Evolutionary conservation across 805 yeast genomes (phyloP), one percentile per base, ranked within the genome.

Genomic region (Candida yuanshanica): DNA sequence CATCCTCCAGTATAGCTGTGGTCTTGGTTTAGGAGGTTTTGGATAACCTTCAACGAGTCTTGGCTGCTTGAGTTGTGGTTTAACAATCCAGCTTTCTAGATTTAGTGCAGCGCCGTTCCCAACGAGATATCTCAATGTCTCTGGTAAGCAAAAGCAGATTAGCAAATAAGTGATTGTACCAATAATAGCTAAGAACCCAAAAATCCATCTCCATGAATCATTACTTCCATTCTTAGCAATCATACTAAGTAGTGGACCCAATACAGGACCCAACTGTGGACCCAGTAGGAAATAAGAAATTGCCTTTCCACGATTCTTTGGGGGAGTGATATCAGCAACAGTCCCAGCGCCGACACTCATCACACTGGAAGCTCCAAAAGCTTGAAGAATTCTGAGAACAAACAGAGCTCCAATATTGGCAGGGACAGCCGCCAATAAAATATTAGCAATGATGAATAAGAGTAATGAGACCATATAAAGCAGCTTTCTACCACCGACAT

Each of bases 331-430:
- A 58, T 89, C 97, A 22, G 87, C 77, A 16, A 89, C 80, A 0
- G 95, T 85, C 2, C 95, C 96, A 0, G 96, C 95, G 1, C 96
- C 96, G 22, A 87, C 82, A 16, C 95, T 78, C 58, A 89, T 95
- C 0, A 89, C 96, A 2, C 91, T 82, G 45, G 87, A 77, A 0
- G 93, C 95, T 27, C 95, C 95, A 53, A 89, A 69, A 2, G 89
- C 91, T 52, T 83, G 88, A 2, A 90, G 81, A 4, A 83, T 59
- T 44, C 78, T 66, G 3, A 87, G 66, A 4, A 88, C 72, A 26
- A 82, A 74, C 1, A 86, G 68, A 0, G 91, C 83, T 0, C 82
- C 82, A 23, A 81, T 79, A 26, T 83, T 84, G 5, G 81, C 66
- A 0, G 95, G 50, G 66, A 68, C 47, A 58, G 65, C 66, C 0